Percentiles rank a stretch among this genome's conserved stretches.
Evolutionary conservation across 176 grass and related monocot genomes (phyloP).

Genomic region (Triticum aestivum): IWGSC_CS_RefSeq_v2.1 NC_057797.1:748508838-748509337

Average conservation of each 20-base stretch:
- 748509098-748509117: constrained; percentile 92
- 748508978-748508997: constrained; percentile 52
- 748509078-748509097: constrained; percentile 89
- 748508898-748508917: constrained; percentile 40
- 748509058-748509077: constrained; percentile 72
- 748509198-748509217: constrained; percentile 77
- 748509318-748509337: constrained; percentile 59
- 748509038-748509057: constrained; percentile 69
- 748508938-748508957: neutral
- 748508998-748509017: constrained; percentile 64
- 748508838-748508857: neutral
- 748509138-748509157: constrained; percentile 50
- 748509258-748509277: constrained; percentile 79
- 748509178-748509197: constrained; percentile 79
- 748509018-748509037: constrained; percentile 84
- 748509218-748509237: constrained; percentile 36
- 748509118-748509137: constrained; percentile 78
- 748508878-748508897: constrained; percentile 74
- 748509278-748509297: constrained; percentile 77
- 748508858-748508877: constrained; percentile 58
- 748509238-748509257: constrained; percentile 36
- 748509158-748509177: constrained; percentile 48
- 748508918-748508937: neutral
- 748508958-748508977: neutral
- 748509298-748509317: constrained; percentile 63